Percentiles rank a stretch among this genome's conserved stretches.
phyloP scores from a whole-genome alignment of 1,139 yeast genomes.

The Geotrichum histeridarum region DNA sequence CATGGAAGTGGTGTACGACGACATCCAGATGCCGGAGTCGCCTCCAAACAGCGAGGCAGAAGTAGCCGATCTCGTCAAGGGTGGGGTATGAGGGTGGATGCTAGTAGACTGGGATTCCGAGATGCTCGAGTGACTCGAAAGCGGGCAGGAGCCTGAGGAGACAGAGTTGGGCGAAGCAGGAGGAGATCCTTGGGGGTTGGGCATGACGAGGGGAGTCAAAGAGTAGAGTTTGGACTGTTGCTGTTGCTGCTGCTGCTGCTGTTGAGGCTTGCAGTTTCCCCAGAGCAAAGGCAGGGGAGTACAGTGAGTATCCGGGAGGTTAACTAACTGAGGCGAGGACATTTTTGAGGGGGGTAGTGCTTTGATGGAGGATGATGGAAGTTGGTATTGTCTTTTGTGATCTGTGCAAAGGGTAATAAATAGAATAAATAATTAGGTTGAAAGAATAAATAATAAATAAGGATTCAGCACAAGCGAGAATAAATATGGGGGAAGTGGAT shows the following conservation, averaged over 20 bases:
- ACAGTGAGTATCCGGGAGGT: slow-evolving; percentile 23
- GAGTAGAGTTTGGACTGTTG: slow-evolving; percentile 9
- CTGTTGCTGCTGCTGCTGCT: slow-evolving; percentile 9
- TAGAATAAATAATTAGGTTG: neutral
- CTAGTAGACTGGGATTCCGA: slow-evolving; percentile 6
- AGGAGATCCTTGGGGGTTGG: slow-evolving; percentile 7
- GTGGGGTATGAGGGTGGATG: slow-evolving; percentile 15
- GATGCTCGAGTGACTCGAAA: neutral
- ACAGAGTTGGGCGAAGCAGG: slow-evolving; percentile 2
- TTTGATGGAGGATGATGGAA: neutral
- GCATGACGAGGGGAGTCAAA: slow-evolving; percentile 8
- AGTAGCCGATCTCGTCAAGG: slow-evolving; percentile 22
- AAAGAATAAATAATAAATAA: neutral
- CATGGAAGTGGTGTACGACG: neutral
- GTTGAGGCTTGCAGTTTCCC: slow-evolving; percentile 17
- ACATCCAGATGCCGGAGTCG: slow-evolving; percentile 1
- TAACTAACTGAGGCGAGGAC: slow-evolving; percentile 4
- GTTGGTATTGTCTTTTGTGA: neutral
- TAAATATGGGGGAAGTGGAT: neutral
- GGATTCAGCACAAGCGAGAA: neutral
- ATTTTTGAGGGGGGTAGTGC: neutral
- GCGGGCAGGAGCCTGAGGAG: neutral
- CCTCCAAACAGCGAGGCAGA: neutral
- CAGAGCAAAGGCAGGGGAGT: slow-evolving; percentile 31
- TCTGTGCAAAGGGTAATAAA: neutral